Evolutionary conservation across 331 rosid species (phyloP), one percentile per base, ranked within the genome.

Genomic region (Quercus lobata): DNA sequence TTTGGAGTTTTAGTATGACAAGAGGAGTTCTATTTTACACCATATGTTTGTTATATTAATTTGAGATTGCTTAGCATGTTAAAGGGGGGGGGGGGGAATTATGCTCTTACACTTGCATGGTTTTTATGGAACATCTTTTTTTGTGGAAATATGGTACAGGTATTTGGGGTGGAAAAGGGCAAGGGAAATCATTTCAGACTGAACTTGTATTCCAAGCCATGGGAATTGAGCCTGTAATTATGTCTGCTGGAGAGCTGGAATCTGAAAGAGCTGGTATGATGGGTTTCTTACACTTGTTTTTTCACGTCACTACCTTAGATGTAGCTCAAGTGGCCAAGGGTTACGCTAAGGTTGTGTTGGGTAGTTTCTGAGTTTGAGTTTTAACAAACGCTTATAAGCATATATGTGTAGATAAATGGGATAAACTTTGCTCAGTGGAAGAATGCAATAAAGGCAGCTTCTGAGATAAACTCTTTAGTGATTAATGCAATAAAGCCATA

Each of bases 151-250:
- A 15, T 57, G 22, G 55, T 41, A 16, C 82, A 94, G 98, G 98
- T 69, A 85, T 95, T 80, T 95, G 98, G 98, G 98, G 98, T 83
- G 98, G 98, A 68, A 92, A 95, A 84, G 98, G 98, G 76, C 98
- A 92, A 84, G 98, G 98, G 71, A 95, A 95, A 83, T 80, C 98
- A 75, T 95, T 95, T 90, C 98, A 95, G 88, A 95, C 98, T 53
- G 98, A 95, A 89, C 97, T 95, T 76, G 83, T 92, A 78, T 95
- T 95, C 86, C 98, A 87, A 84, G 86, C 96, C 27, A 85, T 95
- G 97, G 98, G 98, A 85, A 70, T 95, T 72, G 98, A 92, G 84
- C 97, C 98, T 21, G 88, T 95, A 37, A 86, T 95, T 80, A 92
- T 95, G 97, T 95, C 98, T 72, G 98, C 98, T 8, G 98, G 98